Evolutionary conservation across 2,329 filamentous ascomycete genomes (phyloP).

Genomic region (Aaosphaeria pasadenensis): DNA sequence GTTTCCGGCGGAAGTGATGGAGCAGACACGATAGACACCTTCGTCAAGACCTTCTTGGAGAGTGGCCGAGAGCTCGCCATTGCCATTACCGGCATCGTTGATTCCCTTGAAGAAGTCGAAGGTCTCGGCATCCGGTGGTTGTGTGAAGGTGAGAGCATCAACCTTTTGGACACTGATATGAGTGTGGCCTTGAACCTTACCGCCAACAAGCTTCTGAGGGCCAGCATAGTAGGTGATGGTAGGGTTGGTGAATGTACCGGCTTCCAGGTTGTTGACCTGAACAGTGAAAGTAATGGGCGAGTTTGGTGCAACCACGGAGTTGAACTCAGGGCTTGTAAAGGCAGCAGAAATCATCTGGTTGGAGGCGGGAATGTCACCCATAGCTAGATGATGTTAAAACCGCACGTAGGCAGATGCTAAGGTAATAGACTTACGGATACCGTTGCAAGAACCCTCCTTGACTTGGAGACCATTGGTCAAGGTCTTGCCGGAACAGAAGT

Average conservation of each 20-base stretch:
- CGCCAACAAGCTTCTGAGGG: slow-evolving; percentile 49
- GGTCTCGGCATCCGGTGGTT: slow-evolving; percentile 39
- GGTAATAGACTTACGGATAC: slow-evolving; percentile 41
- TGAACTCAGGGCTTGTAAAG: slow-evolving; percentile 47
- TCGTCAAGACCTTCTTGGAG: slow-evolving; percentile 48
- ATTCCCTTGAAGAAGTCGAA: slow-evolving; percentile 61
- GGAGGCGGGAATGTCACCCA: slow-evolving; percentile 54
- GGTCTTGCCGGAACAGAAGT: slow-evolving; percentile 55
- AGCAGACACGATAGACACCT: slow-evolving; percentile 52
- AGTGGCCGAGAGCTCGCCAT: slow-evolving; percentile 45
- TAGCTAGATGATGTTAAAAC: slow-evolving; percentile 36
- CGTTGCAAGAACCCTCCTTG: slow-evolving; percentile 54
- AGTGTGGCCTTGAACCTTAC: slow-evolving; percentile 46
- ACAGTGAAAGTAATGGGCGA: slow-evolving; percentile 49
- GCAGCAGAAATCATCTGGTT: slow-evolving; percentile 56
- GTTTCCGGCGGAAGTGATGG: slow-evolving; percentile 50
- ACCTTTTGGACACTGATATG: slow-evolving; percentile 55
- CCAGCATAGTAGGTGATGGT: slow-evolving; percentile 54
- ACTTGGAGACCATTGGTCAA: slow-evolving; percentile 56
- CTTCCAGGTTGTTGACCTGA: slow-evolving; percentile 48
- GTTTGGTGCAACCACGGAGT: slow-evolving; percentile 39
- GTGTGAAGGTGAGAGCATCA: slow-evolving; percentile 31
- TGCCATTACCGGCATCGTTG: slow-evolving; percentile 50
- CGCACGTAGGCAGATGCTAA: neutral
- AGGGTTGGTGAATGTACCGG: slow-evolving; percentile 56